Evolutionary conservation across 192 early-diverging fungal species (phyloP), one percentile per base, ranked within the genome.

Genomic region (Allomyces macrogynus): DNA sequence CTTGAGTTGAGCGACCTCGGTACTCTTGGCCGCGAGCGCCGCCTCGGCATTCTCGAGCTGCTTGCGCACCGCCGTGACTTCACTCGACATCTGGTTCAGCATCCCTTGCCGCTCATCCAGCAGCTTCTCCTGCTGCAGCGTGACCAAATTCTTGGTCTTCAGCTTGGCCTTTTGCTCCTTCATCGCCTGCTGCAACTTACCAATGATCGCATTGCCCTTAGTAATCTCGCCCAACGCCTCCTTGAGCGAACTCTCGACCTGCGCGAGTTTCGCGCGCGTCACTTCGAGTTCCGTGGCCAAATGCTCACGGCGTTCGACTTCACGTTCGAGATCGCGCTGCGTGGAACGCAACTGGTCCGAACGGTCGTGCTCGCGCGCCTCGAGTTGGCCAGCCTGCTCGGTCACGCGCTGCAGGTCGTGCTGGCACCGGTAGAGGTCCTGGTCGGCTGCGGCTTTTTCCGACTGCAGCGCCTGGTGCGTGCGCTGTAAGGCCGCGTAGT

Each of bases 201-300:
- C 69, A 64, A 83, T 83, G 67, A 83, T 83, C 40, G 81, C 81
- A 70, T 83, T 83, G n/a, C 76, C 81, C 79, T 71, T 71, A 23
- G 62, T 63, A n/a, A 71, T 71, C 60, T 71, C 70, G 10, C 64
- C 70, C 23, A 66, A 16, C 7, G 66, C 66, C 18, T 18, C 67
- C 24, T 65, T 32, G 25, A 71, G 61, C 22, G 42, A 63, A 32
- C 60, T 66, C 24, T 71, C 70, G 1, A 71, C 27, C 16, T 24
- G 43, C 25, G 62, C 40, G n/a, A 60, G 23, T 32, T 70, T 43
- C n/a, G 24, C 61, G 20, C 61, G n/a, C 23, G 68, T 32, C 60
- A 69, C 11, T 25, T 57, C 24, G 23, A 32, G 26, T 22, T 40
- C 20, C 27, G 49, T n/a, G 16, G 12, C 16, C 49, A n/a, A 14